Percentiles rank a stretch among this genome's conserved stretches.
phyloP scores from a whole-genome alignment of 2,329 filamentous ascomycete genomes.

The Coleophoma crateriformis region DNA sequence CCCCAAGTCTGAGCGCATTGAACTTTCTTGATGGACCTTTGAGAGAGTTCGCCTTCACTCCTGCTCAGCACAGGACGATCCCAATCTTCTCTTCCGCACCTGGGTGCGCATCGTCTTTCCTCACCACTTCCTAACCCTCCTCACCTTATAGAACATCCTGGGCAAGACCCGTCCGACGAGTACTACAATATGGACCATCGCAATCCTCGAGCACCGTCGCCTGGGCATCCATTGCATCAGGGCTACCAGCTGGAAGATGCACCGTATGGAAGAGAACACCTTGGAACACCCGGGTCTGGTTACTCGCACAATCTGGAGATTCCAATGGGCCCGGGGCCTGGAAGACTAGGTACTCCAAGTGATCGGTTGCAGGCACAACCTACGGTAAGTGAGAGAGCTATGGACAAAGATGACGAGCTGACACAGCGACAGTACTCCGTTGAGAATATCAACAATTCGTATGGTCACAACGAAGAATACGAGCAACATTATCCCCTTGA shows the following conservation, averaged over 20 bases:
- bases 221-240: conserved; percentile 65
- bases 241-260: conserved; percentile 79
- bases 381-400: conserved; percentile 52
- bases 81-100: too few relatives aligned
- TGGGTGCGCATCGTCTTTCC: conserved; percentile 1
- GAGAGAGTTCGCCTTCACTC: conserved; percentile 3
- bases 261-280: conserved; percentile 18
- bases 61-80: conserved; percentile 17
- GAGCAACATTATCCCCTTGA: conserved; percentile 44
- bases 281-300: conserved; percentile 10
- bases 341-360: conserved; percentile 48
- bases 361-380: conserved; percentile 81
- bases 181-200: conserved; percentile 57
- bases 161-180: conserved; percentile 45
- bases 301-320: conserved; percentile 55
- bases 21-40: conserved; percentile 7
- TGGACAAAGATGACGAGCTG: neutral
- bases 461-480: conserved; percentile 56
- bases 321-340: conserved; percentile 50
- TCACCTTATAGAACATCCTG: conserved; percentile 16
- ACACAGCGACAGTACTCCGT: conserved; percentile 55
- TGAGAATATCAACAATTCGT: conserved; percentile 58
- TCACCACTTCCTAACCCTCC: conserved; percentile 15
- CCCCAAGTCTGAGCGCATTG: conserved; percentile 8
- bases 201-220: conserved; percentile 66